A percentile compares a stretch with the other conserved stretches of the same genome.
phyloP scores from a whole-genome alignment of 1,139 yeast species.

The Kodamaea suecica region DNA sequence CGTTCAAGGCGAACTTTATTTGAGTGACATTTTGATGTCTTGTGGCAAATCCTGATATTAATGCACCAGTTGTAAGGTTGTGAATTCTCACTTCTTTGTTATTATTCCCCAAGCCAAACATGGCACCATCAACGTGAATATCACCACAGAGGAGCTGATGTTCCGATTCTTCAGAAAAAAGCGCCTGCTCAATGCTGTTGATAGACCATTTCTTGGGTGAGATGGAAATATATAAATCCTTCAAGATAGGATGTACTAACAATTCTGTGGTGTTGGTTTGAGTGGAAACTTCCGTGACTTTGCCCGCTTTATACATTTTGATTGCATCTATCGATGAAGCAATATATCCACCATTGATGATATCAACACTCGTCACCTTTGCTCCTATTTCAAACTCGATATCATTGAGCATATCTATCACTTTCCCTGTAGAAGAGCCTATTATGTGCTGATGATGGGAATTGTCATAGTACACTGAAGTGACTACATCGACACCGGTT shows the following conservation, averaged over 20 bases:
- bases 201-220: constrained; percentile 31
- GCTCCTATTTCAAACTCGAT: constrained; percentile 5
- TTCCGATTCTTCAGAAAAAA: constrained; percentile 3
- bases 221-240: constrained; percentile 28
- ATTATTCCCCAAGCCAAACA: constrained; percentile 48
- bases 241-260: constrained; percentile 35
- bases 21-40: constrained; percentile 28
- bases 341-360: constrained; percentile 13
- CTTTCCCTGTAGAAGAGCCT: constrained; percentile 24
- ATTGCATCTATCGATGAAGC: constrained; percentile 5
- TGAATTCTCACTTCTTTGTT: constrained; percentile 40
- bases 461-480: constrained; percentile 14
- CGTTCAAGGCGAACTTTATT: constrained; percentile 61
- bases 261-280: constrained; percentile 17
- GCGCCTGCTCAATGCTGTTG: constrained; percentile 16
- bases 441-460: constrained; percentile 17
- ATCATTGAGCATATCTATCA: constrained; percentile 13
- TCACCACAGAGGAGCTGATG: constrained; percentile 26
- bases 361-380: constrained; percentile 15
- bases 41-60: constrained; percentile 37
- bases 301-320: constrained; percentile 1
- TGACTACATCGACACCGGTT: constrained; percentile 15
- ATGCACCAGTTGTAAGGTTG: constrained; percentile 39
- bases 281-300: constrained; percentile 3
- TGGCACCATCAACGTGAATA: constrained; percentile 66